Evolutionary conservation across 2,329 filamentous ascomycete species (phyloP).

Genomic region (Clonostachys chloroleuca): DNA sequence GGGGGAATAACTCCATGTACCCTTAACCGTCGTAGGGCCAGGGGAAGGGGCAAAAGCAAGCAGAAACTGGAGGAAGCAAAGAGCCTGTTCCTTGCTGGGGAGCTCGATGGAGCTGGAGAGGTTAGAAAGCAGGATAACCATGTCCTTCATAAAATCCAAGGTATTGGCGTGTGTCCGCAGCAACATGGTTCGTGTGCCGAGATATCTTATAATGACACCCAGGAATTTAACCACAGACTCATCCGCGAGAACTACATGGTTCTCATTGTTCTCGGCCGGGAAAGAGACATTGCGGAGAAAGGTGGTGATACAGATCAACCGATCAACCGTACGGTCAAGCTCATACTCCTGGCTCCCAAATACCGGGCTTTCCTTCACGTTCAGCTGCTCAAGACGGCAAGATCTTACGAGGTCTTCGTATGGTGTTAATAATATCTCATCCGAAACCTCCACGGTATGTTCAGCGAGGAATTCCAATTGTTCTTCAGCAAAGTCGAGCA

Average conservation of each 20-base stretch:
- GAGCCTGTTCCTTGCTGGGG: slow-evolving; percentile 80
- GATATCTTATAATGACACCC: slow-evolving; percentile 75
- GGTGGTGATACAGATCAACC: slow-evolving; percentile 84
- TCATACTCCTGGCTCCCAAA: slow-evolving; percentile 78
- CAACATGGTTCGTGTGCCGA: slow-evolving; percentile 86
- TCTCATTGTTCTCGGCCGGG: slow-evolving; percentile 53
- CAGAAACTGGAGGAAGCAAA: slow-evolving; percentile 83
- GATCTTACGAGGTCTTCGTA: slow-evolving; percentile 85
- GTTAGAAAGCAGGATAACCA: slow-evolving; percentile 86
- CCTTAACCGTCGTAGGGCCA: slow-evolving; percentile 46
- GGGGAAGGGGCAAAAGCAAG: slow-evolving; percentile 85
- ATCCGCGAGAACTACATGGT: slow-evolving; percentile 71
- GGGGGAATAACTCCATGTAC: slow-evolving; percentile 67
- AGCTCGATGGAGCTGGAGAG: slow-evolving; percentile 76
- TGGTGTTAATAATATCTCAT: slow-evolving; percentile 74
- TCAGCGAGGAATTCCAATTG: slow-evolving; percentile 83
- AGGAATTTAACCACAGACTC: slow-evolving; percentile 78
- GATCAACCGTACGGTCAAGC: slow-evolving; percentile 80
- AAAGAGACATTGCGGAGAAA: slow-evolving; percentile 93
- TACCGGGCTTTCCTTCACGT: slow-evolving; percentile 65
- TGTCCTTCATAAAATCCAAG: slow-evolving; percentile 95
- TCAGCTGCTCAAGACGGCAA: slow-evolving; percentile 70
- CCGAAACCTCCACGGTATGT: slow-evolving; percentile 78
- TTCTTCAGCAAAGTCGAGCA: slow-evolving; percentile 88
- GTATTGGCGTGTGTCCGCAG: slow-evolving; percentile 79